These are phyloP conservation scores for Saccharomyces uvarum DNA, from an alignment of 1,139 yeast species.

Conservation along the genomic window DNA sequence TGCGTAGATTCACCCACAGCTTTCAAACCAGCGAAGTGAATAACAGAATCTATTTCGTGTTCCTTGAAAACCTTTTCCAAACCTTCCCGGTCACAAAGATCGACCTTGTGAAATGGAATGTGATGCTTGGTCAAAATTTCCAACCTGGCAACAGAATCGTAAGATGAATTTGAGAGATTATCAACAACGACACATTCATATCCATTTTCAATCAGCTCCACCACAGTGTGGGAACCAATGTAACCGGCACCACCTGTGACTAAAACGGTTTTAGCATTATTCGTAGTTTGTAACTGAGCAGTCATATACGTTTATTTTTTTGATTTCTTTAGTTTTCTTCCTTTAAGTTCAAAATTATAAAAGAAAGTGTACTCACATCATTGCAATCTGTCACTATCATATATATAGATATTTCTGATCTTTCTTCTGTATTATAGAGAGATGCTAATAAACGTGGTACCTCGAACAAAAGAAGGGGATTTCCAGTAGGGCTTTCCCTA, in stretches of 20 bases:
- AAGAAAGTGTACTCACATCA: neutral
- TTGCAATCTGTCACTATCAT: neutral
- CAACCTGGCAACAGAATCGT: slow-evolving; percentile 60
- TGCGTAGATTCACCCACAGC: slow-evolving; percentile 78
- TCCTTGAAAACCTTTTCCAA: slow-evolving; percentile 43
- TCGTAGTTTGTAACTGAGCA: slow-evolving; percentile 5
- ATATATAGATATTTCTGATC: too few relatives aligned
- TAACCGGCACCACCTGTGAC: slow-evolving; percentile 89
- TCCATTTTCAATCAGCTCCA: slow-evolving; percentile 57
- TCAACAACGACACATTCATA: slow-evolving; percentile 67
- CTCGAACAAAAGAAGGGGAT: too few relatives aligned
- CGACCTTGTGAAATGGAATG: slow-evolving; percentile 55
- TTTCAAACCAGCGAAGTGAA: slow-evolving; percentile 81
- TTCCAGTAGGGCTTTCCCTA: neutral
- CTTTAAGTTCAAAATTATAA: neutral
- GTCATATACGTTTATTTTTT: neutral
- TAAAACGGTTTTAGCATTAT: slow-evolving; percentile 36
- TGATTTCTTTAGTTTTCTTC: neutral
- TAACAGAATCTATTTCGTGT: slow-evolving; percentile 51
- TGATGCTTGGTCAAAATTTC: slow-evolving; percentile 44
- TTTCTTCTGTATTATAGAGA: too few relatives aligned
- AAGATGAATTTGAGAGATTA: slow-evolving; percentile 59
- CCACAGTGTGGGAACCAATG: slow-evolving; percentile 75
- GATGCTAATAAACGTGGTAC: too few relatives aligned
- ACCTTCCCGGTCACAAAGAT: slow-evolving; percentile 46